phyloP scores from a whole-genome alignment of 2,329 filamentous ascomycete genomes.

The Paecilomyces niveus region DNA sequence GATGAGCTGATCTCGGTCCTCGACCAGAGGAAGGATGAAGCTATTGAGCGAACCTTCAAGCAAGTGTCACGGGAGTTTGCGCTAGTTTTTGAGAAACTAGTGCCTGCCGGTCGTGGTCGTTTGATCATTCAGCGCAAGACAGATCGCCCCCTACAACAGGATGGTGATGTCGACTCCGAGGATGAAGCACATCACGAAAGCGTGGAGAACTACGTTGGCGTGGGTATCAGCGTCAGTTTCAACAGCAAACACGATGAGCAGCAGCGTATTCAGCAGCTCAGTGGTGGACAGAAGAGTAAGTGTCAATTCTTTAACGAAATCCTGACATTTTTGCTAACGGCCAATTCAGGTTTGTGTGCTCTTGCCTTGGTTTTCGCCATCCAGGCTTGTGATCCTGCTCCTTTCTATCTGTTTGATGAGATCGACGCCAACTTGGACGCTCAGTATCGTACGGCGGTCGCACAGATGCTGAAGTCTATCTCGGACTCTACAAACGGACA shows the following conservation, averaged over 20 bases:
- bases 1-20: constrained; percentile 87
- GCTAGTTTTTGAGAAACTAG: constrained; percentile 87
- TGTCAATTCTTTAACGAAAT: constrained; percentile 8
- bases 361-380: constrained; percentile 99
- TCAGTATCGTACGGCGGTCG: constrained; percentile 94
- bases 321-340: background rate
- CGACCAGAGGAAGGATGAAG: constrained; percentile 93
- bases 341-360: constrained; percentile 68
- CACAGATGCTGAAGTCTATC: constrained; percentile 75
- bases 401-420: constrained; percentile 98
- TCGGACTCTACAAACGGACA: constrained; percentile 57
- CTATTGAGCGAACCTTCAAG: constrained; percentile 96
- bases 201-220: constrained; percentile 93
- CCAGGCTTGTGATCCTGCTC: constrained; percentile 91
- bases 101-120: constrained; percentile 84
- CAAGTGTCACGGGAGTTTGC: constrained; percentile 93
- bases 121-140: constrained; percentile 88
- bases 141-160: constrained; percentile 58
- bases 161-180: constrained; percentile 57
- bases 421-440: constrained; percentile 97
- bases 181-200: constrained; percentile 53
- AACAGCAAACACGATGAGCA: constrained; percentile 98
- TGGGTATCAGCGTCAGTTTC: constrained; percentile 95
- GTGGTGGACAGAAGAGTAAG: constrained; percentile 94
- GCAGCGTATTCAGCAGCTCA: constrained; percentile 94